phyloP scores from a whole-genome alignment of 805 yeast genomes.

The Pichia deserticola region DNA sequence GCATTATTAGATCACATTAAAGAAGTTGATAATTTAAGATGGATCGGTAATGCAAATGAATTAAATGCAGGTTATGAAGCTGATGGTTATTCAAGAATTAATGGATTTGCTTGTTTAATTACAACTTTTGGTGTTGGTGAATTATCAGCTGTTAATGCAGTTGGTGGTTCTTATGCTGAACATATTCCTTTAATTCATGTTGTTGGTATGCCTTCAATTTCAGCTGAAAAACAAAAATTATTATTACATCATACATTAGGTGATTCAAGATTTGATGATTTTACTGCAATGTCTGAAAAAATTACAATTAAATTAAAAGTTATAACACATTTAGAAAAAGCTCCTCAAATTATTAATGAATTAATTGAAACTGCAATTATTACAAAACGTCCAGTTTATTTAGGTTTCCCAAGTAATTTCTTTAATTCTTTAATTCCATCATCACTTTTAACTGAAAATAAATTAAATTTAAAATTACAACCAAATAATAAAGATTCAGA shows the following conservation, averaged over 20 bases:
- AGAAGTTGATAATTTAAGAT: conserved; percentile 67
- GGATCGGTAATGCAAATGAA: conserved; percentile 92
- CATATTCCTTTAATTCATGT: conserved; percentile 80
- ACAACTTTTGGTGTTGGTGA: conserved; percentile 94
- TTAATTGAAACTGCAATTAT: conserved; percentile 65
- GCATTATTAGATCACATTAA: conserved; percentile 64
- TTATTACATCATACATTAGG: conserved; percentile 80
- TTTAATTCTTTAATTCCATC: conserved; percentile 59
- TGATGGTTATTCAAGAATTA: conserved; percentile 81
- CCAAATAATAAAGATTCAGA: conserved; percentile 57
- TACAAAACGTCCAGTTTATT: conserved; percentile 72
- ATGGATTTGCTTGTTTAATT: conserved; percentile 64
- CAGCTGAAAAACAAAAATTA: conserved; percentile 65
- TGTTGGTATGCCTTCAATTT: conserved; percentile 78
- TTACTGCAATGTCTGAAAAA: conserved; percentile 69
- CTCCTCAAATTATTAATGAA: conserved; percentile 67
- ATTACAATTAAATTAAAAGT: conserved; percentile 62
- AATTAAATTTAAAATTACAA: conserved; percentile 50
- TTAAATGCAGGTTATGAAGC: conserved; percentile 85
- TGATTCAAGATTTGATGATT: conserved; percentile 73
- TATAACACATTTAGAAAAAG: conserved; percentile 55
- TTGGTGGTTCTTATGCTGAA: conserved; percentile 86
- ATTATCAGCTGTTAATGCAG: conserved; percentile 73
- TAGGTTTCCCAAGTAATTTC: conserved; percentile 78
- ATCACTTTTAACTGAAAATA: conserved; percentile 37